Conservation (phyloP, 129 eudicot genomes). For the Flaveria linearis region DNA sequence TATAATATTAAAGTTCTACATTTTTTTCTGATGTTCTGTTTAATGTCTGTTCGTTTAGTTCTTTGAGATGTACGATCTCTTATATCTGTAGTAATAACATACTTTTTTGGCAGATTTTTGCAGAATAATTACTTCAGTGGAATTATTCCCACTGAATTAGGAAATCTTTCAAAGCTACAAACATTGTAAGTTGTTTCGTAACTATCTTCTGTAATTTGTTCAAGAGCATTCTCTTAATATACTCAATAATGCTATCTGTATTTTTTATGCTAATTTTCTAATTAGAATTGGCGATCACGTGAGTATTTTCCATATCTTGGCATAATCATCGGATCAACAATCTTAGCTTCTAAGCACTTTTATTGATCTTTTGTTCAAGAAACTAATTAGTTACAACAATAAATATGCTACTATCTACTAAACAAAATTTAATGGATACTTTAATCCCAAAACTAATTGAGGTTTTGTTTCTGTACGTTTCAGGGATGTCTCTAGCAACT, state of each 20-base stretch:
- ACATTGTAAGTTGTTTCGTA: constrained; percentile 62
- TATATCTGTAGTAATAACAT: not conserved
- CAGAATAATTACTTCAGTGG: constrained; percentile 95
- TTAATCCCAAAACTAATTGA: constrained; percentile 9
- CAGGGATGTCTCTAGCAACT: constrained; percentile 97
- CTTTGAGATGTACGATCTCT: not conserved
- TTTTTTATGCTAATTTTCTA: not conserved
- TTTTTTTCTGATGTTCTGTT: not conserved
- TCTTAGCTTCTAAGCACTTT: not conserved
- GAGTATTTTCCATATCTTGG: not conserved
- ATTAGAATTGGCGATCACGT: not conserved
- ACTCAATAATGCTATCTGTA: not conserved
- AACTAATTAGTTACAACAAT: not conserved
- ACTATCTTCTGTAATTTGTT: not conserved
- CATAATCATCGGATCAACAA: not conserved
- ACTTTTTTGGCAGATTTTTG: constrained; percentile 56
- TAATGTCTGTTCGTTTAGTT: not conserved
- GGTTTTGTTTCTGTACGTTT: constrained; percentile 26
- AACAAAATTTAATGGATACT: not conserved
- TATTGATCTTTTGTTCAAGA: not conserved
- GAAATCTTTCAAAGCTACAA: constrained; percentile 70
- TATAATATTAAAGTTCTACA: not conserved
- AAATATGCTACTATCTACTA: not conserved
- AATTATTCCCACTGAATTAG: constrained; percentile 78
- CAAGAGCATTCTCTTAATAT: not conserved